Evolutionary conservation across 2,329 filamentous ascomycete species (phyloP), one percentile per base, ranked within the genome.

Genomic region (Polychaeton citri): DNA sequence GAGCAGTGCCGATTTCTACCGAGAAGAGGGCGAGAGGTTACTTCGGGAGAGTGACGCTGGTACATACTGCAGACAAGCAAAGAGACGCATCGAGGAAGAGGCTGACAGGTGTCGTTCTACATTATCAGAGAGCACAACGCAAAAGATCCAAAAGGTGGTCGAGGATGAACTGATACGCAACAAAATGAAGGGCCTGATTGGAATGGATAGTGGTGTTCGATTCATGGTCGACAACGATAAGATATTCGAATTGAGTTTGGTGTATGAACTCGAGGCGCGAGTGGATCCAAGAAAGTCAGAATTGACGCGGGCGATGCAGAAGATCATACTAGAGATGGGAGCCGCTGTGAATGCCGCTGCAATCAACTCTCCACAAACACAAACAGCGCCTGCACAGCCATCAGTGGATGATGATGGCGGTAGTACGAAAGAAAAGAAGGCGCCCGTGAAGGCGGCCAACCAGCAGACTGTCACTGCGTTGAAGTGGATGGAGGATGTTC

Each of bases 181-280:
- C 31, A 82, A 90, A 46, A 73, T 96, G 38, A 66, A 74, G 16
- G 85, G 92, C 12, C 80, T 98, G 36, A 71, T 96, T 41, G 75
- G 78, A 33, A 76, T 95, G 60, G 85, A 95, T 5, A 94, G 80
- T 42, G 90, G 90, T 1, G 71, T 95, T 30, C 76, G 73, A 43
- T 77, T 77, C 53, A 96, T 98, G 88, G 76, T 96, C 34, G 83
- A 94, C 57, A 87, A 94, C 49, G 81, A 95, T 57, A 76, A 80
- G 43, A 50, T 81, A 21, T 74, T 81, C 3, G 86, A 93, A 49
- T 65, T 98, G 7, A 67, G 69, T n/a, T 77, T 86, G 34, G 66
- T 96, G 3, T 96, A 90, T 57, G 69, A 76, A 13, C 70, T 96
- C 2, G 80, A 93, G 37, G 65, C 72, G 7, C 71, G 84, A 21